phyloP scores from a whole-genome alignment of 1,284 basidiomycete genomes.

The Phellinidium pouzarii region DNA sequence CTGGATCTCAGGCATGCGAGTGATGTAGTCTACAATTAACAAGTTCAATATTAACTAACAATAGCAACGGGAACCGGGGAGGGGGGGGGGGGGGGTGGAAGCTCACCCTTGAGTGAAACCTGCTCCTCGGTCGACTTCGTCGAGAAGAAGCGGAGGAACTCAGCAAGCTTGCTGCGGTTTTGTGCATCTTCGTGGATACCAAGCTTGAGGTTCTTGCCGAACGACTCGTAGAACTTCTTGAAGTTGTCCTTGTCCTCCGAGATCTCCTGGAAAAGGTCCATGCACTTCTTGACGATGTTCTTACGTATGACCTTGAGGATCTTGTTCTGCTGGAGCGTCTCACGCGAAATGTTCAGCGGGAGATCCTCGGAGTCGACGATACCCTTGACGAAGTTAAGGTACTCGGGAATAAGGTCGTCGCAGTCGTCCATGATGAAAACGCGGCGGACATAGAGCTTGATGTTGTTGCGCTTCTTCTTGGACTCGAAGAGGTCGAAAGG shows the following conservation, averaged over 20 bases:
- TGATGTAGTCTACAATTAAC: slow-evolving; percentile 81
- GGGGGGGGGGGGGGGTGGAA: slow-evolving; percentile 2
- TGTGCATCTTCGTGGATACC: slow-evolving; percentile 99
- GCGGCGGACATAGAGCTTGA: slow-evolving; percentile 99
- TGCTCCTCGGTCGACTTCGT: slow-evolving; percentile 93
- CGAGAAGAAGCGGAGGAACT: slow-evolving; percentile 98
- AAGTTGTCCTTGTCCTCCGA: slow-evolving; percentile 99
- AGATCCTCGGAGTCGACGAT: slow-evolving; percentile 99
- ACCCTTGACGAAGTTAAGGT: slow-evolving; percentile 99
- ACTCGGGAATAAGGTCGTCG: slow-evolving; percentile 99
- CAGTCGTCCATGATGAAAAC: slow-evolving; percentile 99
- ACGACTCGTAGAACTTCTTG: slow-evolving; percentile 92
- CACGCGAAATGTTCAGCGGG: slow-evolving; percentile 99
- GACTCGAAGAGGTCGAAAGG: slow-evolving; percentile 99
- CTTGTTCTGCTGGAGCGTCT: slow-evolving; percentile 99
- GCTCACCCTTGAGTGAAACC: slow-evolving; percentile 87
- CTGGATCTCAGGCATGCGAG: slow-evolving; percentile 98
- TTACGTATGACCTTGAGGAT: slow-evolving; percentile 99
- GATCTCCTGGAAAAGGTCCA: slow-evolving; percentile 94
- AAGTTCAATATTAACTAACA: slow-evolving; percentile 11
- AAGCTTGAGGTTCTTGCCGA: slow-evolving; percentile 97
- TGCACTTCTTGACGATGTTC: slow-evolving; percentile 97
- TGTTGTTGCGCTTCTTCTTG: slow-evolving; percentile 99
- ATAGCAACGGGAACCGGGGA: neutral
- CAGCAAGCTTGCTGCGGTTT: slow-evolving; percentile 98